These are phyloP conservation scores for Nannizzia gypsea DNA, from an alignment of 2,329 filamentous ascomycete species.

Conservation along the genomic window DNA sequence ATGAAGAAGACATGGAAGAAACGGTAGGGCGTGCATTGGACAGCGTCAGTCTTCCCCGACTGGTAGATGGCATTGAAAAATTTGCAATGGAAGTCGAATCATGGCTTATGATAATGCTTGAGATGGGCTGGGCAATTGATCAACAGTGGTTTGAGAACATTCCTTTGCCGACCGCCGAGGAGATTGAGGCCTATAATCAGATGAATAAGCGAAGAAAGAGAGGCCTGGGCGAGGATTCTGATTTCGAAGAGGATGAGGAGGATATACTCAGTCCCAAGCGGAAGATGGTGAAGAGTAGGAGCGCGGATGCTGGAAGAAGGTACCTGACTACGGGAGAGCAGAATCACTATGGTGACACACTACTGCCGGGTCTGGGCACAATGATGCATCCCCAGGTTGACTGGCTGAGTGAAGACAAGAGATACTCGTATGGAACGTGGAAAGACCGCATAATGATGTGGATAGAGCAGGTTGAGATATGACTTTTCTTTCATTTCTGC, in stretches of 20 bases:
- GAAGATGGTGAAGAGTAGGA: slow-evolving; percentile 16
- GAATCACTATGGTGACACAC: slow-evolving; percentile 6
- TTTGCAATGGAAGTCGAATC: slow-evolving; percentile 43
- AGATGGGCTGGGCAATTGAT: slow-evolving; percentile 41
- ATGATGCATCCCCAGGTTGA: slow-evolving; percentile 42
- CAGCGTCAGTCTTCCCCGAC: not conserved
- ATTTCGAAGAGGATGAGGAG: slow-evolving; percentile 19
- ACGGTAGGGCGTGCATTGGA: not conserved
- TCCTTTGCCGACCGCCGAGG: slow-evolving; percentile 18
- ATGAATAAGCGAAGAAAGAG: slow-evolving; percentile 5
- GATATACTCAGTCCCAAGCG: slow-evolving; percentile 20
- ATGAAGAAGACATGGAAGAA: not conserved
- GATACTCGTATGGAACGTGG: slow-evolving; percentile 33
- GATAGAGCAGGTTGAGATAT: slow-evolving; percentile 24
- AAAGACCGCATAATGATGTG: slow-evolving; percentile 31
- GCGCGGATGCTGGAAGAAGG: not conserved
- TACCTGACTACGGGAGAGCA: not conserved
- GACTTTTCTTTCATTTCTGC: not conserved
- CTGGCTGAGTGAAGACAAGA: slow-evolving; percentile 35
- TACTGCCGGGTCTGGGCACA: slow-evolving; percentile 37
- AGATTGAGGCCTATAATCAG: slow-evolving; percentile 4
- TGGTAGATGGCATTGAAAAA: not conserved
- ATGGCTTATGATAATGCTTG: slow-evolving; percentile 47
- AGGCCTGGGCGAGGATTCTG: slow-evolving; percentile 11
- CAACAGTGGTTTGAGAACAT: slow-evolving; percentile 57